These are phyloP conservation scores for Russula emetica DNA, from an alignment of 768 basidiomycete genomes.

Conservation along the genomic window DNA sequence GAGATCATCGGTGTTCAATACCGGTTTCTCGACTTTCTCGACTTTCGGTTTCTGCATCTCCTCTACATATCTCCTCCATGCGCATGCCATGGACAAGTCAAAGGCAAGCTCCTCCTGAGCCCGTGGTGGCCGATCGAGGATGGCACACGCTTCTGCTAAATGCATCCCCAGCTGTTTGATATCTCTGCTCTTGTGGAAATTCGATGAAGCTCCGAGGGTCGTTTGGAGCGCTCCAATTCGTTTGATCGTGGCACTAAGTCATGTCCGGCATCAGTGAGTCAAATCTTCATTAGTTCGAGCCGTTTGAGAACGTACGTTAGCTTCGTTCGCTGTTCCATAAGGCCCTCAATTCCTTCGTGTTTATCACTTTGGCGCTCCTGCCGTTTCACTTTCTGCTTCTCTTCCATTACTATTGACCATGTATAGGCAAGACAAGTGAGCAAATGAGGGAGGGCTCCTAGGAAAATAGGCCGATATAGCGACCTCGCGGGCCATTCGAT, in stretches of 20 bases:
- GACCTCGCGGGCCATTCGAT: constrained; percentile 18
- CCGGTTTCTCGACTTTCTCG: constrained; percentile 16
- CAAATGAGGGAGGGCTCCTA: constrained; percentile 25
- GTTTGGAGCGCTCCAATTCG: constrained; percentile 2
- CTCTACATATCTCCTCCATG: constrained; percentile 11
- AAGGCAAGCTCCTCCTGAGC: constrained; percentile 12
- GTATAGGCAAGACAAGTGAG: constrained; percentile 20
- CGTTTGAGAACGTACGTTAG: constrained; percentile 1
- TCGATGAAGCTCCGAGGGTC: constrained; percentile 1
- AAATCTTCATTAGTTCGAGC: too few relatives aligned
- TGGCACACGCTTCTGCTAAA: not conserved
- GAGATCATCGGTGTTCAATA: constrained; percentile 16
- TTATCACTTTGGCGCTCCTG: not conserved
- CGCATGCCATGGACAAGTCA: constrained; percentile 11
- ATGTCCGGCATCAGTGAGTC: not conserved
- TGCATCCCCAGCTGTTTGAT: constrained; percentile 2
- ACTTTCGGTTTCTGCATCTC: constrained; percentile 12
- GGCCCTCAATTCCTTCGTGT: constrained; percentile 23
- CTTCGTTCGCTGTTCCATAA: constrained; percentile 17
- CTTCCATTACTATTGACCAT: not conserved
- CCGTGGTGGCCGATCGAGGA: constrained; percentile 5
- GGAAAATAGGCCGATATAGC: constrained; percentile 23
- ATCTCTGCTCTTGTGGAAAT: constrained; percentile 9
- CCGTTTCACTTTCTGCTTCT: constrained; percentile 20
- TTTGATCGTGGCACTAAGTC: not conserved